Base-by-base conservation (phyloP, 2,329 filamentous ascomycete genomes). In the Aspergillus tamarii region DNA sequence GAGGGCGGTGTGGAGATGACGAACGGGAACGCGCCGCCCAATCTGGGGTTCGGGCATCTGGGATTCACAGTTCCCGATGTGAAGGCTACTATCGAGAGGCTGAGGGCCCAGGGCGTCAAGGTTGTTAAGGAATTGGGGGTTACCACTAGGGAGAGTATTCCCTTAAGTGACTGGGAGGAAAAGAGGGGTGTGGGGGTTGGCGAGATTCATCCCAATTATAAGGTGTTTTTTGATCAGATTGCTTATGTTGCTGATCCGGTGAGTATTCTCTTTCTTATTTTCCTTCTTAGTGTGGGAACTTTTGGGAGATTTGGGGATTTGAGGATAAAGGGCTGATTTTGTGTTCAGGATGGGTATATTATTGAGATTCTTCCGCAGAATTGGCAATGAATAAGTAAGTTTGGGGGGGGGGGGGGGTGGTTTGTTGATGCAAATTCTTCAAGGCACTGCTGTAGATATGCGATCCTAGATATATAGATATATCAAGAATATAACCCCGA, bases 61-160 rank as follows among this genome's bases (percentile, higher is more conserved):
- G 77, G 78, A 0, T 79, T 79, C 57, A 76, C 76, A 4, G 77
- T 80, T 8, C 76, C 77, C n/a, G 72, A 78, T 69, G 76, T 79
- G 0, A 11, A 53, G 6, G 69, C 50, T 34, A 69, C 77, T 1
- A 57, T 80, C 62, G 64, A 73, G 59, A 66, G 76, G 23, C 59
- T 79, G 64, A 69, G 64, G 60, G 65, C 53, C 0, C 64, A 64
- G 16, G 76, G 76, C 0, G 76, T 79, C n/a, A 59, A 53, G 19
- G 64, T 80, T 46, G 26, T 79, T 14, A 79, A 80, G 71, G 74
- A 79, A 39, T 19, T 76, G 26, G 74, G 75, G 3, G 66, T 71
- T 61, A 72, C 65, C 54, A 66, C 65, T 36, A 70, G 73, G 57
- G 69, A 70, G 57, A 66, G 61, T 46, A 72, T 78, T 41, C 77